Conservation (phyloP, 176 grass and related monocot species). For the Musa schizocarpa region DNA sequence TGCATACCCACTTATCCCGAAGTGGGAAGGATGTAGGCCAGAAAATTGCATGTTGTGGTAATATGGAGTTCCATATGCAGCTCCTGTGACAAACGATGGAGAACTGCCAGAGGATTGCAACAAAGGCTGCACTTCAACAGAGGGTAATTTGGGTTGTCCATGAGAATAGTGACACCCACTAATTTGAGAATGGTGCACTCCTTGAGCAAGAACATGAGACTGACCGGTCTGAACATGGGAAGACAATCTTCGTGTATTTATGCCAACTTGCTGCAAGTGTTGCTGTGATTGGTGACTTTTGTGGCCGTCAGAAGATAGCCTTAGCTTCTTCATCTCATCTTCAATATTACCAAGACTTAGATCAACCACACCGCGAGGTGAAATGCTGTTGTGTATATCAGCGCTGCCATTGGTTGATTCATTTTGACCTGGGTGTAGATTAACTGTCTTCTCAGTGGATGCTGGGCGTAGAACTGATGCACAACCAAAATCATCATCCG, state of each 20-base stretch:
- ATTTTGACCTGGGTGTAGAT: constrained; percentile 24
- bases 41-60: constrained; percentile 50
- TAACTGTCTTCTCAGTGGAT: constrained; percentile 31
- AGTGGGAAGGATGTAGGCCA: constrained; percentile 37
- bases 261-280: constrained; percentile 10
- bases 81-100: constrained; percentile 47
- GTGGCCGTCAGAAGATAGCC: constrained; percentile 20
- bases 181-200: constrained; percentile 5
- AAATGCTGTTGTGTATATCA: constrained; percentile 24
- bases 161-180: background rate
- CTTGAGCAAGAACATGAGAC: constrained; percentile 11
- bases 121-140: constrained; percentile 50
- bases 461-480: constrained; percentile 25
- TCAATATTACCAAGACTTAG: constrained; percentile 35
- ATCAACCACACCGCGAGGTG: constrained; percentile 12
- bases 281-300: background rate
- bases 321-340: constrained; percentile 49
- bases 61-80: constrained; percentile 46
- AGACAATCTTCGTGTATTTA: constrained; percentile 18
- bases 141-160: constrained; percentile 34
- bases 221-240: constrained; percentile 35
- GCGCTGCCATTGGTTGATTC: constrained; percentile 18
- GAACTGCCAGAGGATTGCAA: constrained; percentile 38
- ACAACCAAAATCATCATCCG: background rate
- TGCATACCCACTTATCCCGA: constrained; percentile 44